Evolutionary conservation across 345 rosid genomes (phyloP).

Genomic region (Gossypium thurberi): DNA sequence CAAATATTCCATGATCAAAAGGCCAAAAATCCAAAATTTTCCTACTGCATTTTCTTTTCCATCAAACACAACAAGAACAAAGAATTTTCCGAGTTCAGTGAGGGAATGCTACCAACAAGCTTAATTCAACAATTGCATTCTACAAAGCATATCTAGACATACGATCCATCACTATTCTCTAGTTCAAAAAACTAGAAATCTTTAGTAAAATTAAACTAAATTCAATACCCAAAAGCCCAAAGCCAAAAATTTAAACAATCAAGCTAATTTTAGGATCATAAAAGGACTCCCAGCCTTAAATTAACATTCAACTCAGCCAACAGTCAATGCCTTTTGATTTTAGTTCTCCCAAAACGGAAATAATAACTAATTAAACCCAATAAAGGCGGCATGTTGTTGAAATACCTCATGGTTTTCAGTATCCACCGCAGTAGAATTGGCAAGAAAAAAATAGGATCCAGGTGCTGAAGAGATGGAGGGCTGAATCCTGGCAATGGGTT

Average conservation of each 20-base stretch:
- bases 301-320: background rate
- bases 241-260: background rate
- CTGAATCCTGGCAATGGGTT: constrained; percentile 78
- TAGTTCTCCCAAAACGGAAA: background rate
- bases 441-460: background rate
- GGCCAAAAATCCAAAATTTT: background rate
- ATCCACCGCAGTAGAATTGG: constrained; percentile 54
- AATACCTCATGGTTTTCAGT: constrained; percentile 21
- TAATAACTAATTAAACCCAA: background rate
- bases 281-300: too few species aligned
- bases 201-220: background rate
- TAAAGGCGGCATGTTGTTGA: background rate
- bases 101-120: background rate
- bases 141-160: background rate
- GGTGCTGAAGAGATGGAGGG: constrained; percentile 68
- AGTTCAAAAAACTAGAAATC: background rate
- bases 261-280: background rate
- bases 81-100: background rate
- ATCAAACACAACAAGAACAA: background rate
- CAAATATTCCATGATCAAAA: background rate
- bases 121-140: background rate
- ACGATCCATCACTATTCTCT: background rate
- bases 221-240: background rate
- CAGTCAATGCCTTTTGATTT: background rate
- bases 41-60: background rate